Base-by-base conservation (phyloP, 805 yeast genomes). In the Cyberlindnera euphorbiiphila region DNA sequence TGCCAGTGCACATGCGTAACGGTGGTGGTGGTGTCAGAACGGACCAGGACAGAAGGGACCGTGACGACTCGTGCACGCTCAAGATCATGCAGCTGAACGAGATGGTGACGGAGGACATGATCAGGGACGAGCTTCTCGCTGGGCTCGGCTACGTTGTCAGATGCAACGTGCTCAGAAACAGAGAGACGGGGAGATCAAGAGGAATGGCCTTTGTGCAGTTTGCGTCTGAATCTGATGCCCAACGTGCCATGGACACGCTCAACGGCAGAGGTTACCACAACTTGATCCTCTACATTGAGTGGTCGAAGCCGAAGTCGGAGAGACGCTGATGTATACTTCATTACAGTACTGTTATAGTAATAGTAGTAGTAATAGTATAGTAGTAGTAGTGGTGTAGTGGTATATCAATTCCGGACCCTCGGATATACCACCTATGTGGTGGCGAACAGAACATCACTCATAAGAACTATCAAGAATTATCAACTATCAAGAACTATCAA, bases 171-270 rank as follows among this genome's bases (percentile, higher is more conserved):
- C 88, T 88, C 43, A 84, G 85, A 69, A 85, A 88, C 68, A 83
- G 87, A 68, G 95, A 85, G 54, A 93, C 98, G 19, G 93, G 95
- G 49, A 82, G 81, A 64, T 85, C 96, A 30, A 84, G 87, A 68
- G 99, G 99, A 58, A 79, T 91, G 64, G 98, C 98, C 6, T 93
- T 86, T 64, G 94, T 89, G 49, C 81, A 91, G 43, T 85, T 85
- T 61, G 76, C 72, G 42, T 72, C 79, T 39, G 78, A 78, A 57
- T 61, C 64, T 41, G 68, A 66, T 50, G 98, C 98, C 29, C 81
- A 84, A 64, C 62, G 60, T 49, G 98, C 96, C 36, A 69, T 83
- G 65, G 79, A 83, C 46, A 60, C 60, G 46, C 73, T 88, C 64
- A 74, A 93, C 62, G 96, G 97, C 56, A 83, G 78, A 70, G 96